Base-by-base conservation (phyloP, 2,329 filamentous ascomycete species). In the Pseudopithomyces maydicus region DNA sequence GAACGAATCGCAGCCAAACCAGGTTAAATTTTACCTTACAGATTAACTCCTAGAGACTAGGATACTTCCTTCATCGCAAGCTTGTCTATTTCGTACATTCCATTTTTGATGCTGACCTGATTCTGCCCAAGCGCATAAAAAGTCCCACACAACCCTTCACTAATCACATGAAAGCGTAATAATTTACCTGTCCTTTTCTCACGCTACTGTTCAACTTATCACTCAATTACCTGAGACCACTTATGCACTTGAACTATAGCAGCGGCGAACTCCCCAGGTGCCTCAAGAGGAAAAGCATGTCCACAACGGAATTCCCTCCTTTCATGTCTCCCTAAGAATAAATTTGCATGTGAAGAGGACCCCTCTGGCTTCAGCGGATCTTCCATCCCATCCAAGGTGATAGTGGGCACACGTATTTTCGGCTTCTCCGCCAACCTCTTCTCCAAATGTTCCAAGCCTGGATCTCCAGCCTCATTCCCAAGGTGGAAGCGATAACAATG, bases 401-500 rank as follows among this genome's bases (percentile, higher is more conserved):
- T 47, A 22, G 44, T 47, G 14, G 44, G 44, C 17, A 47, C 44
- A 47, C 3, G 10, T 2, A 47, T 47, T 26, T 2, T 17, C n/a
- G 44, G 44, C 44, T 35, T 47, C 44, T 12, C 6, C 14, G 44
- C 44, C 19, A 47, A 17, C 29, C n/a, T 33, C 10, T 19, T 17
- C 44, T 47, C 44, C 15, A 47, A 29, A 22, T 35, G 20, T 1
- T 35, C 44, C n/a, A 33, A 35, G 5, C 5, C 44, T 17, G 44
- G 44, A 35, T 47, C 44, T 2, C 44, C 44, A 17, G 3, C 8
- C 44, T 47, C 44, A 19, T 33, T 47, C 19, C 44, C 44, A 8
- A 47, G n/a, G 19, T 47, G 44, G 33, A 47, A 47, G 2, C 44
- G 44, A 47, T 47, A 47, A 33, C 44, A 47, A 47, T 47, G 44